Percentiles rank a stretch among this genome's conserved stretches.
These are phyloP conservation scores for Ceratobasidium sp. DNA, from an alignment of 1,284 basidiomycete species.

Conservation along the genomic window DNA sequence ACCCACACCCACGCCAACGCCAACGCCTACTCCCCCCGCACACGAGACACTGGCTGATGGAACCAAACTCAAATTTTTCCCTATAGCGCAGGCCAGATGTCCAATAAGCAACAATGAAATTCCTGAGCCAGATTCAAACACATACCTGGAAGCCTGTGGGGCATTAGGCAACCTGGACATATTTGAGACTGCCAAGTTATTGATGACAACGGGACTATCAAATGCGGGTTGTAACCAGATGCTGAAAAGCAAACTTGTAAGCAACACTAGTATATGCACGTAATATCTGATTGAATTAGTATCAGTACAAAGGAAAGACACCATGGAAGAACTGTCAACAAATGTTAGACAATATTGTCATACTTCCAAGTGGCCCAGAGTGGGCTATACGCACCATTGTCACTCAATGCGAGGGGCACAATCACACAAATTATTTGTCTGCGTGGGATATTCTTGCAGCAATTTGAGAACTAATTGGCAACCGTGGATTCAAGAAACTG, in stretches of 20 bases:
- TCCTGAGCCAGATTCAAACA: not conserved
- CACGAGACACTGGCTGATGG: not conserved
- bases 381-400: constrained; percentile 44
- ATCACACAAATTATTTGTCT: constrained; percentile 47
- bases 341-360: constrained; percentile 47
- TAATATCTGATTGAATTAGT: not conserved
- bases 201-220: not conserved
- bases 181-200: not conserved
- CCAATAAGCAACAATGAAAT: not conserved
- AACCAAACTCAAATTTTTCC: not conserved
- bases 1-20: too few relatives aligned
- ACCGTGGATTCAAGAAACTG: not conserved
- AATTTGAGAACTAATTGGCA: constrained; percentile 48
- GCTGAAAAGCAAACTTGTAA: constrained; percentile 14
- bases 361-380: constrained; percentile 46
- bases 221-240: not conserved
- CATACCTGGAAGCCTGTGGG: not conserved
- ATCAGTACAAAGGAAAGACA: not conserved
- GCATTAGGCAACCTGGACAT: not conserved
- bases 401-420: not conserved
- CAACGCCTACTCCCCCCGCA: not conserved
- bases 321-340: constrained; percentile 43
- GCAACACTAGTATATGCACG: not conserved
- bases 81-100: not conserved
- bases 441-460: constrained; percentile 53